Conservation (phyloP, 140 eudicot species). For the Ambrosia hybrid region DNA sequence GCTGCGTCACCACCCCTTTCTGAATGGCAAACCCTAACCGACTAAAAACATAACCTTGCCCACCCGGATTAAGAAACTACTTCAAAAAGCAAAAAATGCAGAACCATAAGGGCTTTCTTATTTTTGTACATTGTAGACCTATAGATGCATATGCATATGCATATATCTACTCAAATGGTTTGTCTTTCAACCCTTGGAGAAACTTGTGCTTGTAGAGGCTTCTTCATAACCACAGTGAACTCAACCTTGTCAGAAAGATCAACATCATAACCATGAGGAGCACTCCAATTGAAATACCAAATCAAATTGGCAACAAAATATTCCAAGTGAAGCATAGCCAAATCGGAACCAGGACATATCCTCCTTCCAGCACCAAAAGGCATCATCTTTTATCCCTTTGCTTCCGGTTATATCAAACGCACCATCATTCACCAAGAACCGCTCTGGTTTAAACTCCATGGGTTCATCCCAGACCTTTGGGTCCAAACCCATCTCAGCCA, state of each 20-base stretch:
- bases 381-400: conserved; percentile 36
- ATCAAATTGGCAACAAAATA: no score
- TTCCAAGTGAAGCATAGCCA: conserved; percentile 42
- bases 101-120: background rate
- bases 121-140: background rate
- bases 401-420: conserved; percentile 33
- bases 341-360: conserved; percentile 42
- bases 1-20: no score
- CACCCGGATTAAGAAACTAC: background rate
- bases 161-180: conserved; percentile 12
- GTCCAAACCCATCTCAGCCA: no score
- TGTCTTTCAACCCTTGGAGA: background rate
- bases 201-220: no score
- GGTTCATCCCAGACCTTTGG: no score
- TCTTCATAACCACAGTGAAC: no score
- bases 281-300: no score
- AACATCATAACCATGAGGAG: conserved; percentile 44
- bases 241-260: conserved; percentile 62
- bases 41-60: no score
- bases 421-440: no score
- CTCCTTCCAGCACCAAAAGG: conserved; percentile 57
- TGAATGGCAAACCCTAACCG: no score
- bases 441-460: no score
- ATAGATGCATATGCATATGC: background rate
- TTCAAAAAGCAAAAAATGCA: background rate